phyloP scores from a whole-genome alignment of 768 basidiomycete species.

The Tricholoma furcatifolium region DNA sequence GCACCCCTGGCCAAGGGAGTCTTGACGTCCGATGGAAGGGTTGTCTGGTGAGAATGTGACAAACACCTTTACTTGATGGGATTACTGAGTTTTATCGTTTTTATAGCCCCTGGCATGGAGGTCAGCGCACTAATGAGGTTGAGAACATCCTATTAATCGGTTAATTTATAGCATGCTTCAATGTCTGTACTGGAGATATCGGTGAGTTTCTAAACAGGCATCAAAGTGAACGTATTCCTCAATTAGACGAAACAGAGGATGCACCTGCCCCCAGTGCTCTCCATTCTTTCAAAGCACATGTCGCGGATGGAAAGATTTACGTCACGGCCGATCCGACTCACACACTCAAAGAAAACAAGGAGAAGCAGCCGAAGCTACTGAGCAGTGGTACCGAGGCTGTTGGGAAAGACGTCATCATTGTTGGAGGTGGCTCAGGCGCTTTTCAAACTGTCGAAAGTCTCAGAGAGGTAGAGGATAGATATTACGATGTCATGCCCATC shows the following conservation, averaged over 20 bases:
- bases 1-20: constrained; percentile 85
- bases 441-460: constrained; percentile 79
- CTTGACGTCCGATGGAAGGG: constrained; percentile 71
- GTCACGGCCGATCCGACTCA: constrained; percentile 68
- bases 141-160: not conserved
- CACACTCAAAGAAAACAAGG: constrained; percentile 66
- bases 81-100: not conserved
- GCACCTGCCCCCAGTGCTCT: constrained; percentile 81
- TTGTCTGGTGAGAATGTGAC: constrained; percentile 61
- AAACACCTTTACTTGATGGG: not conserved
- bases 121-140: constrained; percentile 29
- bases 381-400: constrained; percentile 43
- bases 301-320: constrained; percentile 71
- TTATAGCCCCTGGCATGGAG: constrained; percentile 83
- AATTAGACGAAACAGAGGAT: constrained; percentile 58
- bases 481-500: not conserved
- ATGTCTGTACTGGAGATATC: constrained; percentile 80
- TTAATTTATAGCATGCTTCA: constrained; percentile 71
- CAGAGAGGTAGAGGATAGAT: constrained; percentile 50
- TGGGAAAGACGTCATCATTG: constrained; percentile 72
- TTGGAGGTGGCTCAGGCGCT: constrained; percentile 83
- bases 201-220: constrained; percentile 36
- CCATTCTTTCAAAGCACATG: constrained; percentile 71
- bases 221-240: constrained; percentile 5
- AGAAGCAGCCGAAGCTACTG: constrained; percentile 57